A percentile compares a stretch with the other conserved stretches of the same genome.
These are phyloP conservation scores for Nannochloris sp. DNA, from an alignment of 139 green algal genomes.

Conservation along the genomic window DNA sequence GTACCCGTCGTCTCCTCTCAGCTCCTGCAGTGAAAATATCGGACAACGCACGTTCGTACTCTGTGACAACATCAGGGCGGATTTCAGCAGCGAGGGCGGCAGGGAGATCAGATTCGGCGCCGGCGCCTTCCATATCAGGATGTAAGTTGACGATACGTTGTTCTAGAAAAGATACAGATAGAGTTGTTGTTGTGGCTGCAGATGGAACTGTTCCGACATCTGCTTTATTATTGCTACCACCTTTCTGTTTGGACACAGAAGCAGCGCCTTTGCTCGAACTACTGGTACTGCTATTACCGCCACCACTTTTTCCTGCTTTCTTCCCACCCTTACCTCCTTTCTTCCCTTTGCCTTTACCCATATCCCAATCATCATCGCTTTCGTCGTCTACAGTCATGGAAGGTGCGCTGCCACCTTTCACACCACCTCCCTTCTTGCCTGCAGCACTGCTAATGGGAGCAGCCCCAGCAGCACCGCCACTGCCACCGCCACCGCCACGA, in stretches of 20 bases:
- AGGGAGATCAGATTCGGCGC: conserved; percentile 30
- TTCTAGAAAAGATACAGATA: conserved; percentile 15
- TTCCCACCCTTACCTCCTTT: conserved; percentile 26
- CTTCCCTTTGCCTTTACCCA: conserved; percentile 32
- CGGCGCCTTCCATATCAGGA: conserved; percentile 41
- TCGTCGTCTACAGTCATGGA: conserved; percentile 17
- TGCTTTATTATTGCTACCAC: conserved; percentile 5
- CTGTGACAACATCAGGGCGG: conserved; percentile 38
- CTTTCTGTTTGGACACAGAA: conserved; percentile 4
- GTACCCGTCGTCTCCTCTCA: conserved; percentile 48
- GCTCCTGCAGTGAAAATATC: conserved; percentile 63
- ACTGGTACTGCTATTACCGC: not conserved
- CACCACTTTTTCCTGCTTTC: conserved; percentile 5
- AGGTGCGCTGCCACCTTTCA: conserved; percentile 11
- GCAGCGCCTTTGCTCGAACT: not conserved
- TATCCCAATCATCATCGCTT: conserved; percentile 40
- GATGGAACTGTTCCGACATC: conserved; percentile 5
- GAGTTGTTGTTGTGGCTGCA: not conserved
- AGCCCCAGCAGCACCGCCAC: conserved; percentile 8
- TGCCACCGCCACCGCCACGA: conserved; percentile 11
- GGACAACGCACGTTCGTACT: conserved; percentile 50
- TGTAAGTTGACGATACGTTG: conserved; percentile 35
- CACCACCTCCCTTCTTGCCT: conserved; percentile 12
- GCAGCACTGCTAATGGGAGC: too few relatives aligned
- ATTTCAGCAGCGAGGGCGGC: conserved; percentile 36